Percentiles rank a stretch among this genome's conserved stretches.
phyloP scores from a whole-genome alignment of 1,284 basidiomycete genomes.

The Coniophora puteana region DNA sequence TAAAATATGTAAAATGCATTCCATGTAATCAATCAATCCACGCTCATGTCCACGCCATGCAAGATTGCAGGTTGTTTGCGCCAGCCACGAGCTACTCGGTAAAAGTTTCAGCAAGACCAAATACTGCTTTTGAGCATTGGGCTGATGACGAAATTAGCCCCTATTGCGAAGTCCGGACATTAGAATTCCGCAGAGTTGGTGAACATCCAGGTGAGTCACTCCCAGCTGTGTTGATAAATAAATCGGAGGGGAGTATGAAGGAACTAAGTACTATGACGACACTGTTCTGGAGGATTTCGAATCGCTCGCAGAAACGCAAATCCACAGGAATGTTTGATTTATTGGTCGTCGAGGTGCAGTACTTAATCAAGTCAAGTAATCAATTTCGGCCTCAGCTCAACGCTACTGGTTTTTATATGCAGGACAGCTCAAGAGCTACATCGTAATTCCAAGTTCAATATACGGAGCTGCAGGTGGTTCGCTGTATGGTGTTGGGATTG shows the following conservation, averaged over 20 bases:
- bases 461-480: conserved; percentile 32
- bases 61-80: too few species aligned
- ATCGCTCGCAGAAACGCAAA: conserved; percentile 29
- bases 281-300: conserved; percentile 36
- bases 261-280: conserved; percentile 38
- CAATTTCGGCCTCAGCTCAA: neutral
- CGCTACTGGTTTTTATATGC: neutral
- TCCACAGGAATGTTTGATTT: conserved; percentile 43
- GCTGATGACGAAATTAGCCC: too few species aligned
- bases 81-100: too few species aligned
- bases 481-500: conserved; percentile 33
- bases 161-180: too few species aligned
- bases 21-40: too few species aligned
- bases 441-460: conserved; percentile 38
- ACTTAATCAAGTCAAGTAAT: conserved; percentile 30
- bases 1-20: too few species aligned
- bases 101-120: too few species aligned
- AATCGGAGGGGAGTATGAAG: conserved; percentile 31
- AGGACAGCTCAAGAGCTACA: conserved; percentile 36
- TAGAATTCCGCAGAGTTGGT: too few species aligned
- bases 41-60: too few species aligned
- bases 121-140: too few species aligned
- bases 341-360: conserved; percentile 36
- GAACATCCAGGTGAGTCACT: too few species aligned
- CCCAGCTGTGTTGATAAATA: conserved; percentile 28